Evolutionary conservation across 2,329 filamentous ascomycete genomes (phyloP).

Genomic region (Cercospora berteroae): DNA sequence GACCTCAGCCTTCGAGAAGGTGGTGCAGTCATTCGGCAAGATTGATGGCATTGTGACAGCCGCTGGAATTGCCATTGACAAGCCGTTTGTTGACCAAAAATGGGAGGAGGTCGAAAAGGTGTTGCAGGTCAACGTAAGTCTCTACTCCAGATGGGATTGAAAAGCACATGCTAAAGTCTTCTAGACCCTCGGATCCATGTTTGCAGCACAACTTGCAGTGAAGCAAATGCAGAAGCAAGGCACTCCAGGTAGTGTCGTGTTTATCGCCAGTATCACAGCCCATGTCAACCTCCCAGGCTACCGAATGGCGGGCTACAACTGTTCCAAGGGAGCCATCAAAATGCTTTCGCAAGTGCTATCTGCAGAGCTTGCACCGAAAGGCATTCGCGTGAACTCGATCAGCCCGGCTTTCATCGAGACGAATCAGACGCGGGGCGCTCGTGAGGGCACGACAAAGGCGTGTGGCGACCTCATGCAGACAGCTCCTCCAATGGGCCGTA

Average conservation of each 20-base stretch:
- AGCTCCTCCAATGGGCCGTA: slow-evolving; percentile 26
- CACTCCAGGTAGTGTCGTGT: slow-evolving; percentile 38
- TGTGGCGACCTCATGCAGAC: slow-evolving; percentile 27
- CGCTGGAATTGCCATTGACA: slow-evolving; percentile 35
- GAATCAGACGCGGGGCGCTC: slow-evolving; percentile 26
- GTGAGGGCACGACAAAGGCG: slow-evolving; percentile 26
- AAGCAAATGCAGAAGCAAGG: slow-evolving; percentile 37
- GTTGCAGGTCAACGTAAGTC: slow-evolving; percentile 39
- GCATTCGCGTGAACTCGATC: slow-evolving; percentile 32
- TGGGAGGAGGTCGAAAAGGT: slow-evolving; percentile 36
- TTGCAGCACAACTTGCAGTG: slow-evolving; percentile 38
- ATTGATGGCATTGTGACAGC: slow-evolving; percentile 35
- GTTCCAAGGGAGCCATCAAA: slow-evolving; percentile 34
- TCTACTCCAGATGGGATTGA: background rate
- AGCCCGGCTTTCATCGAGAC: slow-evolving; percentile 32
- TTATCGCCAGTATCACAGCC: slow-evolving; percentile 39
- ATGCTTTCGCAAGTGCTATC: slow-evolving; percentile 34
- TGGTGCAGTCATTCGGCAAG: slow-evolving; percentile 26
- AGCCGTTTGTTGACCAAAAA: slow-evolving; percentile 32
- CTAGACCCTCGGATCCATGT: slow-evolving; percentile 38
- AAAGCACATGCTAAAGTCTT: background rate
- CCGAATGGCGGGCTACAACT: slow-evolving; percentile 37
- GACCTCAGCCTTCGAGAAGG: slow-evolving; percentile 28
- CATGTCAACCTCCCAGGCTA: slow-evolving; percentile 37
- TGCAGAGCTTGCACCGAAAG: slow-evolving; percentile 38